Conservation (phyloP, 2,329 filamentous ascomycete species). For the Triangularia setosa region DNA sequence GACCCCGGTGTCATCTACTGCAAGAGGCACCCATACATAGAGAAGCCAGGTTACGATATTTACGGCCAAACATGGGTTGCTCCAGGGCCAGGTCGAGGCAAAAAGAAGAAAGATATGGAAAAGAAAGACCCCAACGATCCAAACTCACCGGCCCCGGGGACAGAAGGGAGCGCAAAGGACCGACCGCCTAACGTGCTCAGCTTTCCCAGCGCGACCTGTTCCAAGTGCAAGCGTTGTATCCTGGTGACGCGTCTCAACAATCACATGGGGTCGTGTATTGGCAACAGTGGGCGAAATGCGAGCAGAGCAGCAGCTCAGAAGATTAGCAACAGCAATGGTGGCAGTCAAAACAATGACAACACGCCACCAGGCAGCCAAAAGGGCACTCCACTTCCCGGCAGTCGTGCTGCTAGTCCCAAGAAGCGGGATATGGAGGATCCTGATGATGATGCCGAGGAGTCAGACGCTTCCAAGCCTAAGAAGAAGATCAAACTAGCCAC, state of each 20-base stretch:
- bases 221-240: constrained; percentile 64
- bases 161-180: constrained; percentile 43
- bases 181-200: constrained; percentile 59
- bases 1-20: constrained; percentile 70
- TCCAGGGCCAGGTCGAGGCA: constrained; percentile 65
- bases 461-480: constrained; percentile 47
- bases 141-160: constrained; percentile 33
- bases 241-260: constrained; percentile 63
- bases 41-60: constrained; percentile 72
- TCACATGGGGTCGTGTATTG: constrained; percentile 66
- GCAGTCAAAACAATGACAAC: constrained; percentile 50
- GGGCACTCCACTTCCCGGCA: constrained; percentile 54
- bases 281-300: constrained; percentile 60
- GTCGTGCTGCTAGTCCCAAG: constrained; percentile 51
- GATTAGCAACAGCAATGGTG: constrained; percentile 51
- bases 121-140: constrained; percentile 45
- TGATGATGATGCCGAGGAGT: constrained; percentile 51
- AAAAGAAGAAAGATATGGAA: constrained; percentile 75
- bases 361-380: constrained; percentile 62
- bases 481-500: constrained; percentile 55
- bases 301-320: constrained; percentile 60
- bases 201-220: constrained; percentile 63
- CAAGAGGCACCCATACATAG: constrained; percentile 73
- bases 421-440: constrained; percentile 54
- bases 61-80: constrained; percentile 79